phyloP scores from a whole-genome alignment of 352 stramenopile genomes.

The Phytophthora constricta region DNA sequence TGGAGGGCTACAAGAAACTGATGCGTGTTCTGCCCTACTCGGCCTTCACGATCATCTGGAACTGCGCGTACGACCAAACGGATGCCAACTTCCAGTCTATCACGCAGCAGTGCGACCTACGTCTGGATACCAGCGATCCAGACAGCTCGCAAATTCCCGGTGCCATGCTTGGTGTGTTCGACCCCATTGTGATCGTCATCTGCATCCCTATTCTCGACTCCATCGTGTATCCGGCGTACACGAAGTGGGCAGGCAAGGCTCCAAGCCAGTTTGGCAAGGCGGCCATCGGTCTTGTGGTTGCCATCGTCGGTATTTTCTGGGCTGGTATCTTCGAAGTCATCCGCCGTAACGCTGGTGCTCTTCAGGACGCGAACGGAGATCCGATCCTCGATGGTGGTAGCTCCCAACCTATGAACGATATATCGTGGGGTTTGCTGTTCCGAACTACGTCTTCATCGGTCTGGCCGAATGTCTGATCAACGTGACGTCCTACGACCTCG shows the following conservation, averaged over 20 bases:
- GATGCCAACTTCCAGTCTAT: conserved; percentile 72
- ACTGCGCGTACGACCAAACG: conserved; percentile 59
- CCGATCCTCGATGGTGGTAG: conserved; percentile 43
- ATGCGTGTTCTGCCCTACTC: conserved; percentile 53
- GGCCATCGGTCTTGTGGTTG: conserved; percentile 37
- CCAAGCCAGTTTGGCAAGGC: conserved; percentile 45
- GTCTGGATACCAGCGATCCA: conserved; percentile 31
- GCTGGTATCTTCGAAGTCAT: conserved; percentile 52
- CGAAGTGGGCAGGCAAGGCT: conserved; percentile 36
- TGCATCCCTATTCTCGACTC: conserved; percentile 46
- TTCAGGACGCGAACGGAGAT: conserved; percentile 32
- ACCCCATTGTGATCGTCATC: conserved; percentile 48
- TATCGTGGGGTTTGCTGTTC: conserved; percentile 50
- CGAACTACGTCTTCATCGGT: conserved; percentile 56
- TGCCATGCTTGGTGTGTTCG: conserved; percentile 50
- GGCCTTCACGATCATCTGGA: conserved; percentile 63
- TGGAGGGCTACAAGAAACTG: conserved; percentile 60
- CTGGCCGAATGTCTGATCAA: conserved; percentile 63
- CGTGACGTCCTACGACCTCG: conserved; percentile 59
- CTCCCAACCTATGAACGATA: conserved; percentile 55
- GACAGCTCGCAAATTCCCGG: conserved; percentile 49
- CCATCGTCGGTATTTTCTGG: conserved; percentile 46
- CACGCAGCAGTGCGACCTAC: conserved; percentile 63
- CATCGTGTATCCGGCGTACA: conserved; percentile 45
- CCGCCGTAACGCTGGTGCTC: conserved; percentile 43